phyloP scores from a whole-genome alignment of 2,329 filamentous ascomycete genomes.

The Penicillium griseofulvum region DNA sequence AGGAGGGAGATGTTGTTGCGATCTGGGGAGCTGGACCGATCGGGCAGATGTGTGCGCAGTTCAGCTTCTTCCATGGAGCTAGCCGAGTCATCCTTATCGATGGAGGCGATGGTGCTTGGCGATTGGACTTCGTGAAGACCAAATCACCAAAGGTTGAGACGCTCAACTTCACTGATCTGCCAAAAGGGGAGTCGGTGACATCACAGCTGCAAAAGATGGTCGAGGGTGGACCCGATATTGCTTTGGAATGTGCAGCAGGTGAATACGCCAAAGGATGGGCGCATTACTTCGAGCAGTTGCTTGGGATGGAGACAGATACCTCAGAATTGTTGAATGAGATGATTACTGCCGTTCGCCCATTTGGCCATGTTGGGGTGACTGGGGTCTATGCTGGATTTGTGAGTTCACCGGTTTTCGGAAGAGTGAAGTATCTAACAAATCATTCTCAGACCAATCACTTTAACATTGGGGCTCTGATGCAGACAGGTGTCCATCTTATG shows the following conservation, averaged over 20 bases:
- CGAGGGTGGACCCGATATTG: slow-evolving; percentile 70
- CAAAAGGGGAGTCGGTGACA: slow-evolving; percentile 63
- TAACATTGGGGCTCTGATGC: slow-evolving; percentile 80
- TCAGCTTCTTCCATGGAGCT: slow-evolving; percentile 69
- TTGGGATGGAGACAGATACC: slow-evolving; percentile 79
- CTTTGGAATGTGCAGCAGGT: slow-evolving; percentile 66
- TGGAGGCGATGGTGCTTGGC: slow-evolving; percentile 59
- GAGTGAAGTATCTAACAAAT: neutral
- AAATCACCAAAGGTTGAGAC: slow-evolving; percentile 66
- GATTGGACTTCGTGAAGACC: slow-evolving; percentile 65
- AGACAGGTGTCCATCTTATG: slow-evolving; percentile 77
- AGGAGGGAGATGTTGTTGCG: slow-evolving; percentile 71
- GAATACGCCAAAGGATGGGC: slow-evolving; percentile 63
- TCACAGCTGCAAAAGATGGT: slow-evolving; percentile 71
- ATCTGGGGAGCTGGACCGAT: slow-evolving; percentile 88
- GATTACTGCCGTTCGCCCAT: slow-evolving; percentile 54
- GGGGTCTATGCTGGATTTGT: slow-evolving; percentile 65
- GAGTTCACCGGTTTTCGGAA: slow-evolving; percentile 28
- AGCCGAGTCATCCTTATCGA: slow-evolving; percentile 77
- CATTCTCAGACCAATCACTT: slow-evolving; percentile 67
- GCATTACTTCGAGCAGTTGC: slow-evolving; percentile 58
- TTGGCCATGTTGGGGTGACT: slow-evolving; percentile 70
- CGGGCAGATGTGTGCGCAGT: slow-evolving; percentile 72
- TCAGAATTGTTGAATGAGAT: slow-evolving; percentile 60
- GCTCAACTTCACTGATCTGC: slow-evolving; percentile 67